Percentiles rank a stretch among this genome's conserved stretches.
These are phyloP conservation scores for Tuber microsphaerosporum DNA, from an alignment of 495 filamentous ascomycete species.

Conservation along the genomic window DNA sequence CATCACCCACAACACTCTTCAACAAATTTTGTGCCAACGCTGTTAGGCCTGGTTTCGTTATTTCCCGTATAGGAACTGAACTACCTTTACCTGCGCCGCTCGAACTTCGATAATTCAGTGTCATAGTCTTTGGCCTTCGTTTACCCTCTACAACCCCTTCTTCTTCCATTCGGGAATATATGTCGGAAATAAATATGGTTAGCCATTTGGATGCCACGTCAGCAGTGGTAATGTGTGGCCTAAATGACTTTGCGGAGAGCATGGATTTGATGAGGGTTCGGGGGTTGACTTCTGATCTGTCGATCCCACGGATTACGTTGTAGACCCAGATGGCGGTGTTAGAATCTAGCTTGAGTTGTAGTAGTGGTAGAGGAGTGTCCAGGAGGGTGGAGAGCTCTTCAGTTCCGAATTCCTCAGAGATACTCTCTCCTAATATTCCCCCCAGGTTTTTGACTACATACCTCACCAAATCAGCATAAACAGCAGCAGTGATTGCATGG, in stretches of 20 bases:
- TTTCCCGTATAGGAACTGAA: slow-evolving; percentile 61
- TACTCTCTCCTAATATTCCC: slow-evolving; percentile 88
- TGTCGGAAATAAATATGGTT: slow-evolving; percentile 85
- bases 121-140: slow-evolving; percentile 75
- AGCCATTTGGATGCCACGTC: slow-evolving; percentile 85
- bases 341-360: slow-evolving; percentile 72
- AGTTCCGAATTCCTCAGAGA: slow-evolving; percentile 67
- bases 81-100: slow-evolving; percentile 60
- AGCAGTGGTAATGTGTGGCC: slow-evolving; percentile 67
- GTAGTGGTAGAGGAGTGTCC: slow-evolving; percentile 62
- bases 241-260: slow-evolving; percentile 92
- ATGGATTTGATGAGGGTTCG: slow-evolving; percentile 94
- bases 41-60: slow-evolving; percentile 68
- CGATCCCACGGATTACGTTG: slow-evolving; percentile 73
- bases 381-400: slow-evolving; percentile 73
- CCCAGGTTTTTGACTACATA: slow-evolving; percentile 68
- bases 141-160: slow-evolving; percentile 87
- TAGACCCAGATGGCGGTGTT: slow-evolving; percentile 87
- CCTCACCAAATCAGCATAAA: neutral
- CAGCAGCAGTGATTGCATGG: neutral
- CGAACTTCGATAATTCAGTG: slow-evolving; percentile 68
- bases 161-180: slow-evolving; percentile 80
- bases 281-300: slow-evolving; percentile 79
- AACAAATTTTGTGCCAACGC: slow-evolving; percentile 69
- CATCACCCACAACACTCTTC: slow-evolving; percentile 64